These are phyloP conservation scores for Amanita exitialis DNA, from an alignment of 768 basidiomycete species.

Conservation along the genomic window DNA sequence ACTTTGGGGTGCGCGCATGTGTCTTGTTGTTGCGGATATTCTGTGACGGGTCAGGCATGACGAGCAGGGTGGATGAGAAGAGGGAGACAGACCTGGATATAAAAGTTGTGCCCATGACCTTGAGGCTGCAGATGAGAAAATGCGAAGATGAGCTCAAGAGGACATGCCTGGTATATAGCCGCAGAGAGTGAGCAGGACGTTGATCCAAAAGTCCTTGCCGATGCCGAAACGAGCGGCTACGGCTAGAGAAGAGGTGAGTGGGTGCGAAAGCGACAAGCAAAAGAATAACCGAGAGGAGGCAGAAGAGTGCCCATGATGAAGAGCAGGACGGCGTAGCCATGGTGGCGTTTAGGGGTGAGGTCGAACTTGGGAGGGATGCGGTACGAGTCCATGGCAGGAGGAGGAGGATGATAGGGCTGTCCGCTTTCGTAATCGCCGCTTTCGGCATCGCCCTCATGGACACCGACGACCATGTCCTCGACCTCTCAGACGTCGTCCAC, in stretches of 20 bases:
- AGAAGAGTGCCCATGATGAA: slow-evolving; percentile 87
- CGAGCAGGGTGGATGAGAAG: slow-evolving; percentile 1
- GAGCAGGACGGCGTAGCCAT: slow-evolving; percentile 73
- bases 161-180: slow-evolving; percentile 81
- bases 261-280: not conserved
- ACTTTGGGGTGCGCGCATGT: slow-evolving; percentile 87
- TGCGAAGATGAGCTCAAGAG: not conserved
- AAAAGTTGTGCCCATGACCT: slow-evolving; percentile 91
- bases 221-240: slow-evolving; percentile 92
- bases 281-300: slow-evolving; percentile 69
- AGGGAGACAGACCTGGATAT: slow-evolving; percentile 56
- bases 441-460: slow-evolving; percentile 22
- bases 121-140: slow-evolving; percentile 6
- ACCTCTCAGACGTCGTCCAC: slow-evolving; percentile 79
- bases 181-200: slow-evolving; percentile 77
- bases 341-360: slow-evolving; percentile 60
- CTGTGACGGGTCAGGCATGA: slow-evolving; percentile 25
- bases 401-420: not conserved
- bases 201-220: slow-evolving; percentile 86
- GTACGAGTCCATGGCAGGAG: slow-evolving; percentile 17
- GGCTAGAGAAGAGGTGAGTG: slow-evolving; percentile 35
- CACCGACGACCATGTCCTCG: slow-evolving; percentile 56
- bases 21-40: slow-evolving; percentile 96
- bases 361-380: slow-evolving; percentile 42
- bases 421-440: slow-evolving; percentile 4